A percentile compares a stretch with the other conserved stretches of the same genome.
phyloP scores from a whole-genome alignment of 371 early-diverging fungal species.

The Mucor lusitanicus region DNA sequence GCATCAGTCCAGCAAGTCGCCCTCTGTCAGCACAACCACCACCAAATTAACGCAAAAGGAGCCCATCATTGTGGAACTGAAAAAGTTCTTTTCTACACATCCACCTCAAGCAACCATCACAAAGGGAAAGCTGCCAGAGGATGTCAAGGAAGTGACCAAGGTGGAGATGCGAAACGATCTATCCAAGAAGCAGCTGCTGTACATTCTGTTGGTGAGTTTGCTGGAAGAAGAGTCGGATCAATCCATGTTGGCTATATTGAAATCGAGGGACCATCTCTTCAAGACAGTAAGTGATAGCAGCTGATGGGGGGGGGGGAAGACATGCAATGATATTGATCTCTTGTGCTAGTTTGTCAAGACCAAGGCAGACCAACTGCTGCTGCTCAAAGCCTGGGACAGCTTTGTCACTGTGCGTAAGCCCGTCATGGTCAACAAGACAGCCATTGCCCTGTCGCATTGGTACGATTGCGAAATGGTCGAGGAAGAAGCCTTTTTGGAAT shows the following conservation, averaged over 20 bases:
- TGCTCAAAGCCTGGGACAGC: conserved; percentile 70
- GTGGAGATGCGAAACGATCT: conserved; percentile 77
- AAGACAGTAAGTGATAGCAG: conserved; percentile 43
- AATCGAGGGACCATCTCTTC: conserved; percentile 52
- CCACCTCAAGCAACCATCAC: conserved; percentile 7
- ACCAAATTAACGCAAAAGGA: conserved; percentile 44
- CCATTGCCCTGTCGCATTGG: conserved; percentile 59
- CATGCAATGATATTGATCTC: background rate
- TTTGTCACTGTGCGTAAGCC: conserved; percentile 55
- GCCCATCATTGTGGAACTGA: conserved; percentile 48
- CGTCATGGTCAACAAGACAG: conserved; percentile 51
- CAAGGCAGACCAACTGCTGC: conserved; percentile 56
- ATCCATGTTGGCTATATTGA: conserved; percentile 24
- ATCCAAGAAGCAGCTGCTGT: conserved; percentile 67
- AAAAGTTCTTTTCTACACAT: conserved; percentile 43
- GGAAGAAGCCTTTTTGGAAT: conserved; percentile 67
- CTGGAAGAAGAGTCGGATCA: conserved; percentile 52
- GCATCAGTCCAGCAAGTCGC: conserved; percentile 10
- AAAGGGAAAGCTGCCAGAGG: conserved; percentile 46
- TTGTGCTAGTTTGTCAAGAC: conserved; percentile 58
- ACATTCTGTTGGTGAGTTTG: conserved; percentile 59
- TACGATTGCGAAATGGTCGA: conserved; percentile 76
- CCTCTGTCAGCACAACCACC: conserved; percentile 12
- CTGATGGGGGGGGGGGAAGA: background rate
- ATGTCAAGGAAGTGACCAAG: conserved; percentile 75